Evolutionary conservation across 2,329 filamentous ascomycete species (phyloP).

Genomic region (Pseudogymnoascus sp.): DNA sequence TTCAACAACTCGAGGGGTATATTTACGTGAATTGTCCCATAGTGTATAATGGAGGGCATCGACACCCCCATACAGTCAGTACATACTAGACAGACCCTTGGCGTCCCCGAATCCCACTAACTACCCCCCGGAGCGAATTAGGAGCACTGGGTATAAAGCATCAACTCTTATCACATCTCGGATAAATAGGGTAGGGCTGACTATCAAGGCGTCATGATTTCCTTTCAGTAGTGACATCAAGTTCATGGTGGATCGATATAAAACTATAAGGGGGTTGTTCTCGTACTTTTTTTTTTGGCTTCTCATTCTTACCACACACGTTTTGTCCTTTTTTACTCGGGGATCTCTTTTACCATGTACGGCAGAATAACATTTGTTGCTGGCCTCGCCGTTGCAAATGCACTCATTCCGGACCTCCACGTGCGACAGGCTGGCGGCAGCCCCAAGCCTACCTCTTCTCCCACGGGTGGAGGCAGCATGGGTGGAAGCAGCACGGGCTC

Average conservation of each 20-base stretch:
- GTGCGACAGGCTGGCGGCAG: background rate
- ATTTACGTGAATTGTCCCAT: background rate
- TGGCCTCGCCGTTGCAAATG: slow-evolving; percentile 1
- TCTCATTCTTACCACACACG: background rate
- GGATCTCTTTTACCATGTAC: slow-evolving; percentile 1
- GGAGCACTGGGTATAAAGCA: background rate
- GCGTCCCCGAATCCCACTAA: background rate
- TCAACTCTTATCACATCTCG: background rate
- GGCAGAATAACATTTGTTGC: slow-evolving; percentile 3
- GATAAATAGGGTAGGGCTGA: background rate
- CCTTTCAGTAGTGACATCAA: background rate
- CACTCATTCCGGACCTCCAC: background rate
- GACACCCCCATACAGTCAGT: background rate
- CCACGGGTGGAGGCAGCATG: background rate
- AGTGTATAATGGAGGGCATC: background rate
- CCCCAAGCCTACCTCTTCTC: background rate
- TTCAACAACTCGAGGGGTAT: background rate
- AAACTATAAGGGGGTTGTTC: background rate
- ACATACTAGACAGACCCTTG: background rate
- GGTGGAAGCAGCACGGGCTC: background rate
- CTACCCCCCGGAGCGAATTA: background rate
- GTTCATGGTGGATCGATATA: background rate
- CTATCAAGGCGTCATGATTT: background rate
- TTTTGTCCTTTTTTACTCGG: background rate
- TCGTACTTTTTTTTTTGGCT: background rate